Evolutionary conservation across 2,329 filamentous ascomycete genomes (phyloP), one percentile per base, ranked within the genome.

Genomic region (Sphaerulina musiva): DNA sequence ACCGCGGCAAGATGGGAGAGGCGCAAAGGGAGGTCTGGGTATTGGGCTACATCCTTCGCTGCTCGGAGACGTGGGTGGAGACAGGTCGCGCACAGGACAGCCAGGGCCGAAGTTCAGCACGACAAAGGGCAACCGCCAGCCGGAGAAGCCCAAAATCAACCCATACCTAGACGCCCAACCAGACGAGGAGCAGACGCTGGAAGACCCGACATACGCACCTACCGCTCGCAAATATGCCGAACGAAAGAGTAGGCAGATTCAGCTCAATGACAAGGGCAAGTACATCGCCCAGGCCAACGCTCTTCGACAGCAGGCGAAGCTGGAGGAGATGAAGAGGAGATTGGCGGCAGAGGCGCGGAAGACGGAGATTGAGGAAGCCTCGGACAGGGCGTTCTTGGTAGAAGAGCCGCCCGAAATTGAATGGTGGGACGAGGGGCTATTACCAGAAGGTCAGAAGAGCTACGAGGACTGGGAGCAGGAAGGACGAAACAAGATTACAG

Each of bases 211-310:
- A 26, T 55, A 51, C 64, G 95, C 54, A 12, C 60, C 60, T 14
- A 95, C 62, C n/a, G 90, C 91, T 0, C 82, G 85, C 53, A 77
- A 78, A 60, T 74, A 76, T 51, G 66, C 73, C 59, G 87, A 85
- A 63, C 80, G 90, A 48, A 79, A 87, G 59, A 81, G 89, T 9
- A 84, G 88, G 56, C 84, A 88, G 60, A 78, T 98, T 14, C 75
- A 89, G 10, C 97, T 98, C 76, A 95, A 96, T 65, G 85, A 91
- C 63, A 95, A 95, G 70, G 93, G 93, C 50, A 97, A 97, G 78
- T 97, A 95, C 67, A 95, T 97, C 56, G 86, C 90, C 60, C 92
- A 97, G 72, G 93, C 88, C 6, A 92, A 89, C 69, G 91, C 91
- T 53, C 75, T 96, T 49, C 85, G 93, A 58, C 82, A 89, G 56